A percentile compares a stretch with the other conserved stretches of the same genome.
Evolutionary conservation across 768 basidiomycete species (phyloP).

Genomic region (Russula sp.): DNA sequence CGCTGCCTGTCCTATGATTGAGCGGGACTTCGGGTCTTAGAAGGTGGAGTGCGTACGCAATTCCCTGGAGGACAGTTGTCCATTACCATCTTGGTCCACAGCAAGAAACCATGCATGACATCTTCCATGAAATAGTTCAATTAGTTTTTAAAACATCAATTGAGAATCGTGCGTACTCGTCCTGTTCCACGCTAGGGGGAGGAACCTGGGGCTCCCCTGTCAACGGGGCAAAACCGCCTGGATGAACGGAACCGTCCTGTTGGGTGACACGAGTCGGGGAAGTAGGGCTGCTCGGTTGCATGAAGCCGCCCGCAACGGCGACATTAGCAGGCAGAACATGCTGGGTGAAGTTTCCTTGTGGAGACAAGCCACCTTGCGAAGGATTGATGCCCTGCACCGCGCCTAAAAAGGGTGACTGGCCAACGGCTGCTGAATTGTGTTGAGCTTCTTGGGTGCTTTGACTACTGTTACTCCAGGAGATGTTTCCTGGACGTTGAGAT

Average conservation of each 20-base stretch:
- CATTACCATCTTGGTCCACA: conserved; percentile 8
- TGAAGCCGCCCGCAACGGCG: not conserved
- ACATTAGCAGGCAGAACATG: not conserved
- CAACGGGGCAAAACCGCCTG: not conserved
- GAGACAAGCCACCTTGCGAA: not conserved
- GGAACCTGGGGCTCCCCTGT: not conserved
- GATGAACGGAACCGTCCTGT: not conserved
- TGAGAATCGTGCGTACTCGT: not conserved
- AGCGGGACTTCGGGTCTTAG: not conserved
- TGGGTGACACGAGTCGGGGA: not conserved
- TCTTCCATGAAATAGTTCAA: not conserved
- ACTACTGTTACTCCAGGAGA: not conserved
- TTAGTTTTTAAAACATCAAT: not conserved
- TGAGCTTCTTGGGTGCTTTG: not conserved
- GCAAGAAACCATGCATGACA: conserved; percentile 3
- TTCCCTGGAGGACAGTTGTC: conserved; percentile 5
- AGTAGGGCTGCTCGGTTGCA: not conserved
- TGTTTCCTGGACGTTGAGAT: not conserved
- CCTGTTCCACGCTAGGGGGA: not conserved
- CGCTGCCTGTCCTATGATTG: not conserved
- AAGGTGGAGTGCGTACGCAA: not conserved
- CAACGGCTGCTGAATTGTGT: not conserved
- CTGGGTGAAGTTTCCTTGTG: not conserved
- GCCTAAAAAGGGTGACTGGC: not conserved
- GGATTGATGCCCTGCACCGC: not conserved